Conservation (phyloP, 768 basidiomycete genomes). For the Xerocomus spinulosus region DNA sequence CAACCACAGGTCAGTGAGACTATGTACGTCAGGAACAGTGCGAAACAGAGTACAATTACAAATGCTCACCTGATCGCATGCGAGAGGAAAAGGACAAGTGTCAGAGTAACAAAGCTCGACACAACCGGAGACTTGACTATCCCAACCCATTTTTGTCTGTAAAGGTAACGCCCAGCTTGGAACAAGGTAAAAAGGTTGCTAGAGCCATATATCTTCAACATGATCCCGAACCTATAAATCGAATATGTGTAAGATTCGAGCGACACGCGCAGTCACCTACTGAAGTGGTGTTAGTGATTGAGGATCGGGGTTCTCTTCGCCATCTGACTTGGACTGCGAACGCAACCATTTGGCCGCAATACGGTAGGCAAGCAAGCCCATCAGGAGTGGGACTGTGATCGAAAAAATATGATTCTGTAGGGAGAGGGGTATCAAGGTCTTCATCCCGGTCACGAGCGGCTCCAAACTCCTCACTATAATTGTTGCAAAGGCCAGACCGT, state of each 20-base stretch:
- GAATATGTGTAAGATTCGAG: background rate
- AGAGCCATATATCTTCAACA: conserved; percentile 5
- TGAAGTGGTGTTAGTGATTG: background rate
- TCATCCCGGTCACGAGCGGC: background rate
- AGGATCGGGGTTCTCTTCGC: background rate
- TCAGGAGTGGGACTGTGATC: background rate
- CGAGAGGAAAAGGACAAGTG: background rate
- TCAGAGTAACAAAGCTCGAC: background rate
- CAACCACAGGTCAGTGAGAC: conserved; percentile 1
- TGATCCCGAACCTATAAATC: background rate
- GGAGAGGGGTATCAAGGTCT: background rate
- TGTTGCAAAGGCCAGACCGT: conserved; percentile 1
- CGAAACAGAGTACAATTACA: background rate
- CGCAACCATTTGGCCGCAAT: background rate
- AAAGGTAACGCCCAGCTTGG: background rate
- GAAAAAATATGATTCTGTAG: background rate
- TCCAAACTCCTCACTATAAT: background rate
- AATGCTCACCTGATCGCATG: conserved; percentile 1
- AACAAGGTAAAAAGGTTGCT: conserved; percentile 1
- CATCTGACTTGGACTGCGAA: background rate
- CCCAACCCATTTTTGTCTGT: background rate
- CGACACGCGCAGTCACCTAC: background rate
- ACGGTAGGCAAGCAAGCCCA: background rate
- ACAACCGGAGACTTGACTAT: background rate
- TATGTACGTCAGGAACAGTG: background rate